These are phyloP conservation scores for Ampelocalamus luodianensis DNA, from an alignment of 176 grass and related monocot species.

Conservation along the genomic window DNA sequence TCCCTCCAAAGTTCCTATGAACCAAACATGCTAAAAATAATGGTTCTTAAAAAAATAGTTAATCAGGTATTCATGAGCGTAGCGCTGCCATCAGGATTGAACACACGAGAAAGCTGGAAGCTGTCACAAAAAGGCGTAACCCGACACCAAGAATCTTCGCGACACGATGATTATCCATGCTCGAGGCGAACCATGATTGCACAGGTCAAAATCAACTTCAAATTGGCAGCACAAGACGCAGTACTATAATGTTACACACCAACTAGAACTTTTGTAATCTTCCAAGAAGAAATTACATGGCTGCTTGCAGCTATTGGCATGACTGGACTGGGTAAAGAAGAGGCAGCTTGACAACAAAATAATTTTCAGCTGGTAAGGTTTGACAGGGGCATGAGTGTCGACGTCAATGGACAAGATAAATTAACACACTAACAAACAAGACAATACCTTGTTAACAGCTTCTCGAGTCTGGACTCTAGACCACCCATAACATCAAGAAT, in stretches of 20 bases:
- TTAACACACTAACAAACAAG: slow-evolving; percentile 14
- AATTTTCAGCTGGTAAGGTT: slow-evolving; percentile 26
- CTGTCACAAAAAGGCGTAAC: slow-evolving; percentile 18
- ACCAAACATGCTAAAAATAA: background rate
- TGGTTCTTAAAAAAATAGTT: too few relatives aligned
- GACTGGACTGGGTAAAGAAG: slow-evolving; percentile 45
- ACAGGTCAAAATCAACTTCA: slow-evolving; percentile 20
- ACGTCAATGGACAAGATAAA: background rate
- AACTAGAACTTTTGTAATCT: background rate
- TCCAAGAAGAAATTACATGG: background rate
- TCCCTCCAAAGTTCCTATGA: background rate
- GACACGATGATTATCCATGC: slow-evolving; percentile 24
- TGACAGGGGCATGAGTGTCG: slow-evolving; percentile 27
- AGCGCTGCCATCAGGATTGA: background rate
- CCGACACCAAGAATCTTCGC: background rate
- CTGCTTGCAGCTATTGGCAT: background rate
- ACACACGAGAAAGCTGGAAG: slow-evolving; percentile 16
- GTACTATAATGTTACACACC: background rate
- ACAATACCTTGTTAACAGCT: background rate
- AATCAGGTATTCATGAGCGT: background rate
- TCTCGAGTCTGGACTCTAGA: slow-evolving; percentile 8
- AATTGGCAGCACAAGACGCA: background rate
- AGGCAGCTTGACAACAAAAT: slow-evolving; percentile 37
- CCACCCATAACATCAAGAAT: background rate
- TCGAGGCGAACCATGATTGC: slow-evolving; percentile 4